These are phyloP conservation scores for Trichoderma afroharzianum DNA, from an alignment of 2,329 filamentous ascomycete genomes.

Conservation along the genomic window DNA sequence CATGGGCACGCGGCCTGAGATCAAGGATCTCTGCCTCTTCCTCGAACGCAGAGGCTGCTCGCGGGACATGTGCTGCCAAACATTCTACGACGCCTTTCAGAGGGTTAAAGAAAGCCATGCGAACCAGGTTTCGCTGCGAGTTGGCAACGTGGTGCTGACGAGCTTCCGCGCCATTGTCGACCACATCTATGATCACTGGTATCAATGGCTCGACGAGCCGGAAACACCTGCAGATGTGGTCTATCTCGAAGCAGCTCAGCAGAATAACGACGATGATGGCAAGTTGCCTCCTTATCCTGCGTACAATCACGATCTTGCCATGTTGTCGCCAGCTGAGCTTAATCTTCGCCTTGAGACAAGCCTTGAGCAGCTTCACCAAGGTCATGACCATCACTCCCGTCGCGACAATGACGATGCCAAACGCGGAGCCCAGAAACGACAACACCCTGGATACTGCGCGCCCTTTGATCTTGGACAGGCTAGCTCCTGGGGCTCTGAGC, in stretches of 20 bases:
- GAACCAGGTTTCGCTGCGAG: background rate
- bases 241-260: background rate
- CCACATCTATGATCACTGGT: background rate
- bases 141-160: background rate
- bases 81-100: conserved; percentile 1
- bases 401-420: background rate
- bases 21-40: background rate
- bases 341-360: background rate
- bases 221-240: too few species aligned
- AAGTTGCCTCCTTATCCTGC: background rate
- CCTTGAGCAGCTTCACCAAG: background rate
- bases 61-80: conserved; percentile 9
- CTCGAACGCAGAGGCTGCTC: background rate
- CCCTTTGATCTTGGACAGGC: background rate
- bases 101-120: too few species aligned
- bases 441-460: background rate
- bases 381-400: background rate
- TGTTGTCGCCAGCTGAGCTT: background rate
- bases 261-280: background rate
- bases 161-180: background rate
- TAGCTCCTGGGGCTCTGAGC: background rate
- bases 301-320: background rate
- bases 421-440: background rate
- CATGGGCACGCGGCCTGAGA: background rate
- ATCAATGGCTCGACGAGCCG: background rate